These are phyloP conservation scores for Golovinomyces cichoracearum DNA, from an alignment of 2,329 filamentous ascomycete species.

Conservation along the genomic window DNA sequence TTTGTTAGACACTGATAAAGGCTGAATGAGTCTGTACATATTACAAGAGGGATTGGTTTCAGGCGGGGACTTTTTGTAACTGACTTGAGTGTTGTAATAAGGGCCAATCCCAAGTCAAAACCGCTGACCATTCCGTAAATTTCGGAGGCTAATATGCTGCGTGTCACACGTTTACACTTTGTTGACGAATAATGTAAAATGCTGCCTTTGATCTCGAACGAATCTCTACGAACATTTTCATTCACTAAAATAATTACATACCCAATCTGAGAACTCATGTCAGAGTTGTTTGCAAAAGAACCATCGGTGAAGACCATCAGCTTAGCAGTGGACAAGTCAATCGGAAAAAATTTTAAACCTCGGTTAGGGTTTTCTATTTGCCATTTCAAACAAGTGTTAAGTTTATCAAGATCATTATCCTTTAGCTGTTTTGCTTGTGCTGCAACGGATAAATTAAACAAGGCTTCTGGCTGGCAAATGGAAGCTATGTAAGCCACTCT, in stretches of 20 bases:
- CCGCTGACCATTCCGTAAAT: constrained; percentile 3
- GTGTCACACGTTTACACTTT: constrained; percentile 4
- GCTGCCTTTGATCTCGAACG: background rate
- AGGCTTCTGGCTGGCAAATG: constrained; percentile 2
- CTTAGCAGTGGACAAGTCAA: background rate
- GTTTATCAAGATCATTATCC: background rate
- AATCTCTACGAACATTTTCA: background rate
- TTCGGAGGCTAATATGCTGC: constrained; percentile 4
- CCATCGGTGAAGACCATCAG: constrained; percentile 1
- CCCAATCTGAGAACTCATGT: constrained; percentile 1
- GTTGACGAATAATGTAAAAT: constrained; percentile 1
- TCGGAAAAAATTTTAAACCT: background rate
- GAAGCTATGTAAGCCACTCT: constrained; percentile 1
- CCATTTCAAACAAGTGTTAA: constrained; percentile 1
- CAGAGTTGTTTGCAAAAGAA: constrained; percentile 1
- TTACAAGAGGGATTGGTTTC: background rate
- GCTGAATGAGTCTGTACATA: background rate
- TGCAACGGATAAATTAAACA: constrained; percentile 3
- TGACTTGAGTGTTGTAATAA: background rate
- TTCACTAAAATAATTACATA: background rate
- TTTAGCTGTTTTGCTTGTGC: background rate
- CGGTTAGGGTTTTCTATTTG: background rate
- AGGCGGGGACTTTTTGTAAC: background rate
- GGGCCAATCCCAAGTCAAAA: constrained; percentile 1
- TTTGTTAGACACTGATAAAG: background rate